These are phyloP conservation scores for Tolypocladium inflatum DNA, from an alignment of 2,329 filamentous ascomycete species.

Conservation along the genomic window DNA sequence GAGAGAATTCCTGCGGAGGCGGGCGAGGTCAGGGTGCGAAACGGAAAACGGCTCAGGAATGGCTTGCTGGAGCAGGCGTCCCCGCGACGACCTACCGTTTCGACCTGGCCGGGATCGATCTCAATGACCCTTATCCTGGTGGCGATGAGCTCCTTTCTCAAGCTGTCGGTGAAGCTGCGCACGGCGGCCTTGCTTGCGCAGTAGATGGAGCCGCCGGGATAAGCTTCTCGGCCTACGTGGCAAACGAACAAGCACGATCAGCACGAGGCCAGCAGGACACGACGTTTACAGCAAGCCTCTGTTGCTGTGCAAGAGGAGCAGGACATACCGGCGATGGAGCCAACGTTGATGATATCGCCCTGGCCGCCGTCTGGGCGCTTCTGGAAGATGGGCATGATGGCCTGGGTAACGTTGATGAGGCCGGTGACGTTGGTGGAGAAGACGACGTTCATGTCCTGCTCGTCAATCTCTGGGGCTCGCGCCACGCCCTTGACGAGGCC, in stretches of 20 bases:
- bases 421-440: constrained; percentile 90
- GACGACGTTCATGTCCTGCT: constrained; percentile 80
- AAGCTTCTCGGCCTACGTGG: constrained; percentile 61
- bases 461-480: constrained; percentile 70
- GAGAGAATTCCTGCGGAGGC: constrained; percentile 61
- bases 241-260: neutral
- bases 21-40: constrained; percentile 2
- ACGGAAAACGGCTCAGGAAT: neutral
- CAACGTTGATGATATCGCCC: constrained; percentile 93
- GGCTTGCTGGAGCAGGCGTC: neutral
- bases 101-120: constrained; percentile 85
- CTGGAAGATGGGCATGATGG: constrained; percentile 74
- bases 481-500: constrained; percentile 86
- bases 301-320: neutral
- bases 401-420: constrained; percentile 94
- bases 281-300: neutral
- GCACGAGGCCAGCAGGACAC: neutral
- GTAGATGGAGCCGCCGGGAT: constrained; percentile 81
- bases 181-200: constrained; percentile 89
- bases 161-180: constrained; percentile 69
- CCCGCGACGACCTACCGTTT: constrained; percentile 50
- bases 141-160: constrained; percentile 75
- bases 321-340: constrained; percentile 65
- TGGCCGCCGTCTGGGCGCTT: constrained; percentile 62
- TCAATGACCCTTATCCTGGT: constrained; percentile 77